phyloP scores from a whole-genome alignment of 352 stramenopile genomes.

The Globisporangium cylindrosporum region DNA sequence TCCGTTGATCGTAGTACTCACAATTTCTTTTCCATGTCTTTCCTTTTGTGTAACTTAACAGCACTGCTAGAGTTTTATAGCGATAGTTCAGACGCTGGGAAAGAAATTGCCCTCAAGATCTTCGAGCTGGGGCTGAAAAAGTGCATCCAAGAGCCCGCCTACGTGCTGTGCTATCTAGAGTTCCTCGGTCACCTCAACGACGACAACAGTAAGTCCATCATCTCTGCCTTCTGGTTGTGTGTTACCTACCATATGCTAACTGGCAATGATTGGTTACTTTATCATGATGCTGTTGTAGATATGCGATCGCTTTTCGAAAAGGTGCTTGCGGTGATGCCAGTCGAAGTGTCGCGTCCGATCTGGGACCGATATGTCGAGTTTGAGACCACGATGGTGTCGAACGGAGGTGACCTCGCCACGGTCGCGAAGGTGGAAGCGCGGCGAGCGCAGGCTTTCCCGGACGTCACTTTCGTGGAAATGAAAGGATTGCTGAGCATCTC shows the following conservation, averaged over 20 bases:
- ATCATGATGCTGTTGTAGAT: constrained; percentile 34
- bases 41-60: constrained; percentile 14
- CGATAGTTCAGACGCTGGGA: constrained; percentile 73
- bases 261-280: not conserved
- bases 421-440: constrained; percentile 82
- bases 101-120: constrained; percentile 87
- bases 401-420: constrained; percentile 77
- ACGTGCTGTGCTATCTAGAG: constrained; percentile 83
- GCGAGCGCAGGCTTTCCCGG: constrained; percentile 71
- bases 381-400: constrained; percentile 84
- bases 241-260: constrained; percentile 4
- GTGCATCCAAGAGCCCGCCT: constrained; percentile 84
- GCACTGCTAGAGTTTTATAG: constrained; percentile 86
- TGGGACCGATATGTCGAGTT: constrained; percentile 88
- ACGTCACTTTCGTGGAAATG: constrained; percentile 73
- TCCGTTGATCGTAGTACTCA: too few species aligned
- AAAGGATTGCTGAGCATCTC: constrained; percentile 77
- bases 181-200: constrained; percentile 86
- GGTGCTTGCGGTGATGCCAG: constrained; percentile 80
- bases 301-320: constrained; percentile 89
- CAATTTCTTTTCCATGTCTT: too few species aligned
- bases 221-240: not conserved
- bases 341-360: constrained; percentile 75
- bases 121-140: constrained; percentile 88
- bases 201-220: constrained; percentile 78